Conservation (phyloP, 1,139 yeast genomes). For the Geotrichum carabidarum region DNA sequence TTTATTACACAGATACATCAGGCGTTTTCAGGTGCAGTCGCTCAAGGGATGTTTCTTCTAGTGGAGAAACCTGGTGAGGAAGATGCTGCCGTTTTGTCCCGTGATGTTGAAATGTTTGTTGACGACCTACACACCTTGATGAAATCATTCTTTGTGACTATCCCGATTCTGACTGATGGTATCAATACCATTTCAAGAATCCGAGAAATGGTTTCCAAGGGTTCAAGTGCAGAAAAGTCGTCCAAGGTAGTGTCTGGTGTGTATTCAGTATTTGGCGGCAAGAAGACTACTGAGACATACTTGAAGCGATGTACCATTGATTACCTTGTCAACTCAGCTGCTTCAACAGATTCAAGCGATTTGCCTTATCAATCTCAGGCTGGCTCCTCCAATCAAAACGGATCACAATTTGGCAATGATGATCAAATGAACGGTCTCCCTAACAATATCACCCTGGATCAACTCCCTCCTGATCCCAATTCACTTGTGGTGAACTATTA, state of each 20-base stretch:
- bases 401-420: too few species aligned
- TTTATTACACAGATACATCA: constrained; percentile 32
- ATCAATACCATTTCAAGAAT: constrained; percentile 29
- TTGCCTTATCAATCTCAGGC: too few species aligned
- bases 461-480: not conserved
- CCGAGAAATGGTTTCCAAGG: constrained; percentile 25
- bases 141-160: constrained; percentile 25
- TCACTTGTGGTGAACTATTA: not conserved
- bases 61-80: constrained; percentile 23
- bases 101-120: constrained; percentile 30
- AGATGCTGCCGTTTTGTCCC: constrained; percentile 27
- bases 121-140: constrained; percentile 27
- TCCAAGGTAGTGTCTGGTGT: constrained; percentile 22
- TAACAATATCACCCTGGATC: not conserved
- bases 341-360: not conserved
- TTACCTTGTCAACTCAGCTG: constrained; percentile 19
- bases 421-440: too few species aligned
- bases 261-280: constrained; percentile 35
- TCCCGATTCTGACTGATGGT: constrained; percentile 31
- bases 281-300: constrained; percentile 32
- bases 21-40: constrained; percentile 31
- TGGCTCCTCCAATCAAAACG: too few species aligned
- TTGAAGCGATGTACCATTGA: constrained; percentile 31
- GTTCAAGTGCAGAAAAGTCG: constrained; percentile 17
- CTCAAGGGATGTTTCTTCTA: constrained; percentile 31